Base-by-base conservation (phyloP, 352 stramenopile genomes). In the Thraustochytrium sp. region DNA sequence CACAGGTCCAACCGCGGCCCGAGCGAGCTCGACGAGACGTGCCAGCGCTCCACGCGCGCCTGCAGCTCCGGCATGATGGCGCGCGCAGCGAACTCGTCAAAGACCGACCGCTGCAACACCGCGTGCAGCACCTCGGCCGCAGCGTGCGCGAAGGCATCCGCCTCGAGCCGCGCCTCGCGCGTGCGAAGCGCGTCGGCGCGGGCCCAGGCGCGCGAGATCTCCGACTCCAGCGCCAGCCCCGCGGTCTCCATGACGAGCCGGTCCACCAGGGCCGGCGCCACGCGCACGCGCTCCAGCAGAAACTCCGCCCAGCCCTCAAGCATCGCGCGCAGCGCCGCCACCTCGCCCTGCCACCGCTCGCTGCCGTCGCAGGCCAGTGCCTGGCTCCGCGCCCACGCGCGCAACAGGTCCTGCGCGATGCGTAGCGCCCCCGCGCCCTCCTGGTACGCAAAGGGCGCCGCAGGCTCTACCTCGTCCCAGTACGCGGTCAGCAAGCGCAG, bases 1-100 rank as follows among this genome's bases (percentile, higher is more conserved):
- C 68, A 80, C 13, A 80, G 49, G 51, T 80, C 68, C 31, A 80
- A 26, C 46, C 68, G 29, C n/a, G 9, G 26, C 34, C 68, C 68
- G 16, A 61, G 38, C 9, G 36, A 46, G 16, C 63, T 44, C 21
- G 53, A 80, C 1, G 26, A 46, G 23, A 38, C 16, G 26, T 51
- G 37, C 68, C 68, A 80, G 31, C 48, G 40, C 9, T 80, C 68
- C 18, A 80, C 68, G 13, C 68, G 48, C 13, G n/a, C 16, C 42
- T 80, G 13, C 21, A 80, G 68, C n/a, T 80, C 68, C 26, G 68
- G 68, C 31, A 80, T 34, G 16, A 80, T 26, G 11, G 34, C 48
- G n/a, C 48, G 48, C 31, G 26, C 40, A 21, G 44, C 51, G 26
- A 72, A 46, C 9, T 29, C n/a, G 1, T 2, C 21, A 44, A 80